Percentiles rank a stretch among this genome's conserved stretches.
Conservation (phyloP, 2,329 filamentous ascomycete genomes). For the Neofusicoccum ribis region DNA sequence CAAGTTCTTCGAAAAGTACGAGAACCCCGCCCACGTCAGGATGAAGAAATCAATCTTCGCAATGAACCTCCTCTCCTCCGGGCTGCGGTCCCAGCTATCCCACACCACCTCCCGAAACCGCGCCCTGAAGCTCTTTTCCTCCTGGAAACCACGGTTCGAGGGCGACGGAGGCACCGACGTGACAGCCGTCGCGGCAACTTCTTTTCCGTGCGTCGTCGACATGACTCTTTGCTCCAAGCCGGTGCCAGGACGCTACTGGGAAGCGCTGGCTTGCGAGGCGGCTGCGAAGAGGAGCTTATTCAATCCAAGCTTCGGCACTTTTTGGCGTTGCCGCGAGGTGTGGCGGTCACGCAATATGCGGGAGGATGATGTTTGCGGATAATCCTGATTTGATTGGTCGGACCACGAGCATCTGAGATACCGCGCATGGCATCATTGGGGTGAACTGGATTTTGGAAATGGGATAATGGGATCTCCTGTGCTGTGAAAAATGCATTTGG, state of each 20-base stretch:
- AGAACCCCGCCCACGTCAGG: constrained; percentile 1
- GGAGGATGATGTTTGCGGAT: not conserved
- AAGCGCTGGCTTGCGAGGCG: not conserved
- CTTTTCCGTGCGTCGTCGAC: not conserved
- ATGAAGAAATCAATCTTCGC: constrained; percentile 14
- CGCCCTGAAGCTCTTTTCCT: not conserved
- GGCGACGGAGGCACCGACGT: not conserved
- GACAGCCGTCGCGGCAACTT: not conserved
- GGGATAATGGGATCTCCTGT: too few relatives aligned
- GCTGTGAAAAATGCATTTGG: too few relatives aligned
- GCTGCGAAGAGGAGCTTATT: not conserved
- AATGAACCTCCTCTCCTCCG: not conserved
- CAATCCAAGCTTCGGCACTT: not conserved
- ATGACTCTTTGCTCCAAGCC: not conserved
- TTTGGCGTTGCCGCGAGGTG: not conserved
- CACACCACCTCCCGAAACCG: not conserved
- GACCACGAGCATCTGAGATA: too few relatives aligned
- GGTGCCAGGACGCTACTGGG: not conserved
- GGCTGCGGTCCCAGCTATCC: constrained; percentile 7
- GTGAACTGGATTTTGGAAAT: too few relatives aligned
- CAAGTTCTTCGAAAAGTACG: constrained; percentile 15
- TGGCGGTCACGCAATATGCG: not conserved
- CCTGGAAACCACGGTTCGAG: too few relatives aligned
- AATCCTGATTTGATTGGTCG: not conserved
- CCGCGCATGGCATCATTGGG: too few relatives aligned